Evolutionary conservation across 2,329 filamentous ascomycete genomes (phyloP), one percentile per base, ranked within the genome.

Genomic region (Monosporascus sp.): DNA sequence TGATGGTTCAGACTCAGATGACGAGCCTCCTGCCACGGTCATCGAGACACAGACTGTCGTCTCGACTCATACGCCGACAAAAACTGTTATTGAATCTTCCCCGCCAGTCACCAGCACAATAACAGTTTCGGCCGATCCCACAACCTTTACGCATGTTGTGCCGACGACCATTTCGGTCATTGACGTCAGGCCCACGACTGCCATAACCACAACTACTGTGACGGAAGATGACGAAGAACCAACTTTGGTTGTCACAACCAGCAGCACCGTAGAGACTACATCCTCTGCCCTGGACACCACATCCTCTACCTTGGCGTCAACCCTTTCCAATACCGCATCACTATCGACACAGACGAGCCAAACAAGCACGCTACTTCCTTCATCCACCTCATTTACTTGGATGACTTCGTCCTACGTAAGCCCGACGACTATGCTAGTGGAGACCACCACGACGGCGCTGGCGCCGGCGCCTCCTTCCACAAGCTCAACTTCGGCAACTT

Each of bases 131-230:
- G 53, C 56, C 15, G 47, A 54, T 11, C 61, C 59, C 9, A 51
- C 54, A 18, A 58, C 42, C 20, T 27, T 25, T 24, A 45, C 61
- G 34, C 55, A 54, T 22, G 55, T 57, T 34, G 42, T 65, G 15
- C 54, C 63, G 22, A 68, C 64, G 34, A 66, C 64, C 11, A 55
- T 71, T 38, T 58, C 65, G 20, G 55, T 70, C 25, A 62, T 71
- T 46, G 57, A 65, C 36, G 62, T 70, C 36, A 48, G 57, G 36
- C 50, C 57, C 20, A 57, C 57, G 17, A 60, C 55, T 14, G 34
- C 53, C 25, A 39, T 57, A 22, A 60, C 63, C 5, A 57, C 59
- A 15, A 60, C 58, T n/a, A 51, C 60, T 6, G 51, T 64, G 27
- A 62, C 64, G 5, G 51, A 62, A 24, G 57, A 60, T 14, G 55